Evolutionary conservation across 345 rosid genomes (phyloP).

Genomic region (Ceriops decandra): DNA sequence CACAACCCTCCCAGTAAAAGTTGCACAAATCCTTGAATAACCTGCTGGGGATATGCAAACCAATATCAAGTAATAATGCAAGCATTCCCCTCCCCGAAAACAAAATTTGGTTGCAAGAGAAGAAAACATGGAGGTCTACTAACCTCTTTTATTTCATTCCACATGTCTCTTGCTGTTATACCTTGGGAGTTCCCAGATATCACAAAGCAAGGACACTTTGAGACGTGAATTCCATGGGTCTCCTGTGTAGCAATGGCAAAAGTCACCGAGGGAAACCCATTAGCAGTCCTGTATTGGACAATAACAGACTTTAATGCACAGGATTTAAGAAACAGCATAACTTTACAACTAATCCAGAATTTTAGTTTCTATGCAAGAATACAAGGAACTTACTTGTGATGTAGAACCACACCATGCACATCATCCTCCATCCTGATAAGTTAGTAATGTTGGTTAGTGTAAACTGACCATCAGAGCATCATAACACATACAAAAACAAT

Average conservation of each 20-base stretch:
- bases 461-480: constrained; percentile 4
- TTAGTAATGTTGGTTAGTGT: constrained; percentile 18
- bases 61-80: too few species aligned
- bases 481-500: too few species aligned
- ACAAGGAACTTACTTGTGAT: constrained; percentile 62
- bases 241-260: constrained; percentile 73
- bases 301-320: background rate
- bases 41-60: too few species aligned
- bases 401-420: constrained; percentile 59
- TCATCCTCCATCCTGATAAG: constrained; percentile 64
- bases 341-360: background rate
- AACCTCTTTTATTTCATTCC: constrained; percentile 82
- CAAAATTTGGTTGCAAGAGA: too few species aligned
- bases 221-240: constrained; percentile 55
- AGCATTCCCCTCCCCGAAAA: too few species aligned
- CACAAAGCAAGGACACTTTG: constrained; percentile 69
- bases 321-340: background rate
- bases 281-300: constrained; percentile 53
- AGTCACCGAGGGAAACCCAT: constrained; percentile 49
- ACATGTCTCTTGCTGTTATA: constrained; percentile 77
- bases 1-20: background rate
- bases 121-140: background rate
- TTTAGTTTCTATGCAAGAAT: constrained; percentile 12
- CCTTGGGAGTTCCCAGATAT: constrained; percentile 64
- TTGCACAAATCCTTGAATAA: too few species aligned